Evolutionary conservation across 2,329 filamentous ascomycete genomes (phyloP).

Genomic region (Magnaporthiopsis poae): DNA sequence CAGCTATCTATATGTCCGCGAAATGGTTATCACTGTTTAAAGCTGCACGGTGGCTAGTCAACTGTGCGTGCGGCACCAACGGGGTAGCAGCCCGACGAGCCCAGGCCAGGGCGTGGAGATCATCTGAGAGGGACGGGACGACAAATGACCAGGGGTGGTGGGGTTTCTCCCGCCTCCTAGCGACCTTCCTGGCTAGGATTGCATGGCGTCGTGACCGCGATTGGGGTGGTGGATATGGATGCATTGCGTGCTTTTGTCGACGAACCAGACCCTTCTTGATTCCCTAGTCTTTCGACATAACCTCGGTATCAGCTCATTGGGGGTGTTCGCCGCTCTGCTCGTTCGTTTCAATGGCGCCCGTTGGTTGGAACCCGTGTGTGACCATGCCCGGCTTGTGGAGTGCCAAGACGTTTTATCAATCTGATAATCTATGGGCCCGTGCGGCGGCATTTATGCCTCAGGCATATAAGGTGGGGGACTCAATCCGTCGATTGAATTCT

Average conservation of each 20-base stretch:
- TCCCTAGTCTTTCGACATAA: too few relatives aligned
- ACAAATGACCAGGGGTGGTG: neutral
- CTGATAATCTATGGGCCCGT: conserved; percentile 3
- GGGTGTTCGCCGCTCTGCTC: neutral
- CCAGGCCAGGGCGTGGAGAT: neutral
- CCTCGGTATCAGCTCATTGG: neutral
- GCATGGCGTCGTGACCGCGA: neutral
- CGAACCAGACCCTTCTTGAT: neutral
- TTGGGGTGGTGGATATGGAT: neutral
- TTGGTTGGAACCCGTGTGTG: neutral
- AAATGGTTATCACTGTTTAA: neutral
- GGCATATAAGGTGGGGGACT: neutral
- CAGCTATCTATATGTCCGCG: neutral
- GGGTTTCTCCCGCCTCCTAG: conserved; percentile 1
- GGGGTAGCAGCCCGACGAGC: neutral
- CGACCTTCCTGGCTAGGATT: neutral
- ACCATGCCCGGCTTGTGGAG: neutral
- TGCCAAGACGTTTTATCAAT: conserved; percentile 8
- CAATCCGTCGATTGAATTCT: neutral
- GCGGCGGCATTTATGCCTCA: neutral
- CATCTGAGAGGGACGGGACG: neutral
- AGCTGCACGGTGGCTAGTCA: neutral
- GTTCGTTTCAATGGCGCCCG: neutral
- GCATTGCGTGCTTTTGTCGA: neutral
- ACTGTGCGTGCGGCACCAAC: neutral